phyloP scores from a whole-genome alignment of 2,329 filamentous ascomycete genomes.

The Aspergillus ochraceus region DNA sequence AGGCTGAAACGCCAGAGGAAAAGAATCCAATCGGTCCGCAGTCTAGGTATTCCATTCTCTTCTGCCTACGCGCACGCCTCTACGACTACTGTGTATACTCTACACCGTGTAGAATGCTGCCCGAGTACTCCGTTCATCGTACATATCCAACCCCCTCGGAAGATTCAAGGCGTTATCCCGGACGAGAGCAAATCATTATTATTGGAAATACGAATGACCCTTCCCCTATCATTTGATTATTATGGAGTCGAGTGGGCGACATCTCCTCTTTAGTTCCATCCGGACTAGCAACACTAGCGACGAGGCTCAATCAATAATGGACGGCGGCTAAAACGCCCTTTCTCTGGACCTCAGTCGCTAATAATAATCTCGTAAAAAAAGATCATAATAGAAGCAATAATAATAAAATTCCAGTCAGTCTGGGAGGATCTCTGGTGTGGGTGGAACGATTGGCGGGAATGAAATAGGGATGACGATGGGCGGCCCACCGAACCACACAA shows the following conservation, averaged over 20 bases:
- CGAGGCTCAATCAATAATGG: constrained; percentile 10
- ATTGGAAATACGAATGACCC: neutral
- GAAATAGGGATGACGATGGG: constrained; percentile 39
- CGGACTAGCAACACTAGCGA: constrained; percentile 4
- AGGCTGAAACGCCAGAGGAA: neutral
- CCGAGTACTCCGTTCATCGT: neutral
- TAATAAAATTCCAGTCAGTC: neutral
- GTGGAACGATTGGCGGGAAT: constrained; percentile 34
- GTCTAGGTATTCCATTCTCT: neutral
- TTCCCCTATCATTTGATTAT: neutral
- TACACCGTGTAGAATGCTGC: neutral
- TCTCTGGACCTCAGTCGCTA: neutral
- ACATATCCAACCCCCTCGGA: too few relatives aligned
- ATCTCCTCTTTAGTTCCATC: neutral
- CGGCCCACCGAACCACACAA: constrained; percentile 43
- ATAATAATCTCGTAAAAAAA: neutral
- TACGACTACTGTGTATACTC: too few relatives aligned
- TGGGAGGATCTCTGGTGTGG: constrained; percentile 13
- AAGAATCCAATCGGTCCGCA: neutral
- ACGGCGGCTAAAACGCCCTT: neutral
- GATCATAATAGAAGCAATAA: neutral
- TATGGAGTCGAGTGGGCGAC: constrained; percentile 1
- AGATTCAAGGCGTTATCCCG: too few relatives aligned
- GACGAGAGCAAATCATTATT: too few relatives aligned
- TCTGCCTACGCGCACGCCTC: neutral